These are phyloP conservation scores for Exophiala aquamarina DNA, from an alignment of 2,329 filamentous ascomycete genomes.

Conservation along the genomic window DNA sequence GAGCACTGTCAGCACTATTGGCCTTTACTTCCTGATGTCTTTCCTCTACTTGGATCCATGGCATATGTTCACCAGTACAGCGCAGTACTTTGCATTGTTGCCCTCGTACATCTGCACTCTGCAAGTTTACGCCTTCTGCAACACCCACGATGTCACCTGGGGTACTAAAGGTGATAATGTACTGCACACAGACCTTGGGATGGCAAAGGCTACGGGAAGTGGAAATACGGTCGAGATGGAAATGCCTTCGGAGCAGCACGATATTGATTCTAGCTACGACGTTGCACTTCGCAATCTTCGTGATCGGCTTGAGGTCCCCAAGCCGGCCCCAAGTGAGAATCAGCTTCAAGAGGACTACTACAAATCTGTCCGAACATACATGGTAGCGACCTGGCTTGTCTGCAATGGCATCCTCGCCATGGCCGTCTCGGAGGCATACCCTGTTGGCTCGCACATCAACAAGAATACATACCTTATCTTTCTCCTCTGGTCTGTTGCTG, in stretches of 20 bases:
- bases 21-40: constrained; percentile 93
- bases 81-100: constrained; percentile 89
- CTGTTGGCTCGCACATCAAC: constrained; percentile 65
- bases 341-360: constrained; percentile 99
- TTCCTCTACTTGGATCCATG: constrained; percentile 96
- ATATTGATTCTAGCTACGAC: constrained; percentile 97
- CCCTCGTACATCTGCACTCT: constrained; percentile 95
- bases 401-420: constrained; percentile 91
- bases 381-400: constrained; percentile 94
- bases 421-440: constrained; percentile 85
- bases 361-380: constrained; percentile 93
- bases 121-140: constrained; percentile 98
- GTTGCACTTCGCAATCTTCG: constrained; percentile 94
- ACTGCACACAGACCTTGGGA: constrained; percentile 85
- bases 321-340: constrained; percentile 62
- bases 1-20: constrained; percentile 82
- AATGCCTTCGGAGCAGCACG: constrained; percentile 96
- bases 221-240: constrained; percentile 86
- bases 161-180: constrained; percentile 98
- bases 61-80: constrained; percentile 95
- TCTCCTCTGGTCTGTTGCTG: constrained; percentile 88
- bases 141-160: constrained; percentile 98
- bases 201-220: constrained; percentile 67
- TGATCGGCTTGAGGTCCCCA: constrained; percentile 81
- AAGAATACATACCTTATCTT: constrained; percentile 86